Percentiles rank a stretch among this genome's conserved stretches.
Conservation (phyloP, 306 rosid species). For the cucumber (Cucumis sativus) region Cucumber_9930_V3 NC_026660.2:24349501-24350000, state of each 20-base stretch:
- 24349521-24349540: neutral
- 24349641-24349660: neutral
- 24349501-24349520: neutral
- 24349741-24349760: slow-evolving; percentile 17
- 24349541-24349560: neutral
- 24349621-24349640: neutral
- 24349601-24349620: neutral
- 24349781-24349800: neutral
- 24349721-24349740: neutral
- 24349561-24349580: slow-evolving; percentile 1
- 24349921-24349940: neutral
- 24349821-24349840: neutral
- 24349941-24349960: neutral
- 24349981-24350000: neutral
- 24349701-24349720: neutral
- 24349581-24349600: neutral
- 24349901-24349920: slow-evolving; percentile 2
- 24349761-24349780: slow-evolving; percentile 30
- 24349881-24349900: neutral
- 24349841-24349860: neutral
- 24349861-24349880: neutral
- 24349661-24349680: neutral
- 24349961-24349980: neutral
- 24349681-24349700: neutral
- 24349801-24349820: neutral